A percentile compares a stretch with the other conserved stretches of the same genome.
phyloP scores from a whole-genome alignment of 805 yeast species.

The Wickerhamomyces kurtzmanii region DNA sequence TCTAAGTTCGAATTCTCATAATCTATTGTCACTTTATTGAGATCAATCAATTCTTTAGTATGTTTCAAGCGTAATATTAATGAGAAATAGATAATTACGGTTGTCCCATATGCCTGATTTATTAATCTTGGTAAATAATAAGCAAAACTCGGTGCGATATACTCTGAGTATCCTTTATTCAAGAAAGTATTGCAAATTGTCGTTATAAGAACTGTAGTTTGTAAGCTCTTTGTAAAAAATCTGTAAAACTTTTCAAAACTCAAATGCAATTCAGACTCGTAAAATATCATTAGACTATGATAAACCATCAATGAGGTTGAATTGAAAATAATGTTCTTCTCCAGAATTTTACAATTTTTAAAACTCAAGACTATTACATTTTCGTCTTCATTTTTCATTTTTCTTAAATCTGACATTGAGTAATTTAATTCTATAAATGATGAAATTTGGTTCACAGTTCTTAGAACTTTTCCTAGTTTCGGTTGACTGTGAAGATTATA shows the following conservation, averaged over 20 bases:
- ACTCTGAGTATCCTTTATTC: constrained; percentile 5
- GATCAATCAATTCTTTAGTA: constrained; percentile 10
- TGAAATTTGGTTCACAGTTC: constrained; percentile 8
- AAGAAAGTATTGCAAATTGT: constrained; percentile 8
- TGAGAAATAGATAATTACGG: constrained; percentile 8
- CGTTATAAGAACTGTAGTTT: constrained; percentile 5
- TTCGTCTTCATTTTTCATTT: constrained; percentile 1
- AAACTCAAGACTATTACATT: constrained; percentile 6
- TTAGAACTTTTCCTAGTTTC: constrained; percentile 8
- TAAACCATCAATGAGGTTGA: constrained; percentile 7
- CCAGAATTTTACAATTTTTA: constrained; percentile 6
- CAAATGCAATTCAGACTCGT: constrained; percentile 8
- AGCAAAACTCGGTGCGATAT: constrained; percentile 7
- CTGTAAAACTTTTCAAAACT: constrained; percentile 7
- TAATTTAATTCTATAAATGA: constrained; percentile 10
- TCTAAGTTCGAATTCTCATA: too few species aligned
- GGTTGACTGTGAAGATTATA: constrained; percentile 10
- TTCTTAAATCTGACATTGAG: constrained; percentile 4
- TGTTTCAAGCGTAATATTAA: constrained; percentile 11
- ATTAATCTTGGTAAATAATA: constrained; percentile 9
- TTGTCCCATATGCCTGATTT: constrained; percentile 11
- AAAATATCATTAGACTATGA: constrained; percentile 11
- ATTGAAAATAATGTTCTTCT: constrained; percentile 8
- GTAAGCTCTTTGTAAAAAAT: constrained; percentile 1
- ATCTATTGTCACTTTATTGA: too few species aligned